Evolutionary conservation across 331 rosid species (phyloP).

Genomic region (Malus hybrid): DNA sequence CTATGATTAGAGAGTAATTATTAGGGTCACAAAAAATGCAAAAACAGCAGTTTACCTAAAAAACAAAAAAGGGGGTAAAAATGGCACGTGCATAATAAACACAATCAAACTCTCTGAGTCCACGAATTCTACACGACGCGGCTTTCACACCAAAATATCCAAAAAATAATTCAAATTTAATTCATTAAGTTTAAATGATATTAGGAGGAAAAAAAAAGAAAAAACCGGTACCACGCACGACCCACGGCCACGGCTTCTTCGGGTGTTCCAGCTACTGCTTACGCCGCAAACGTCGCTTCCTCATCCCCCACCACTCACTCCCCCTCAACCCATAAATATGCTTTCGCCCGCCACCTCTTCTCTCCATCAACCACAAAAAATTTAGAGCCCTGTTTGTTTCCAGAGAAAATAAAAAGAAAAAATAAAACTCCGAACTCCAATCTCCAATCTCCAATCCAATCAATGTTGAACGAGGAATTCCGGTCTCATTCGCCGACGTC

Average conservation of each 20-base stretch:
- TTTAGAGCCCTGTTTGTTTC: not conserved
- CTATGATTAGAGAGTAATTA: not conserved
- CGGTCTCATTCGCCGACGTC: not conserved
- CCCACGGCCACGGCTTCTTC: constrained; percentile 33
- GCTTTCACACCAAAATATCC: not conserved
- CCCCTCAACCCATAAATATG: constrained; percentile 5
- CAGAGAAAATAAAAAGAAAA: not conserved
- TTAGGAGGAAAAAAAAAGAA: not conserved
- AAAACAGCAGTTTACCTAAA: too few species aligned
- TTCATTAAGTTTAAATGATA: too few species aligned
- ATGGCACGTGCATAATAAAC: not conserved
- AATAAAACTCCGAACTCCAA: not conserved
- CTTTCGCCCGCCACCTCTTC: not conserved
- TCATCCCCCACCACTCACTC: not conserved
- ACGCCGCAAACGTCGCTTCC: not conserved
- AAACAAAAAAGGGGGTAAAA: too few species aligned
- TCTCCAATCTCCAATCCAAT: not conserved
- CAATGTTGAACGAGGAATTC: constrained; percentile 6
- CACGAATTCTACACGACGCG: not conserved
- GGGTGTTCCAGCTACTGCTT: constrained; percentile 1
- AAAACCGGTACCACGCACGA: constrained; percentile 19
- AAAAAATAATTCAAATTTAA: not conserved
- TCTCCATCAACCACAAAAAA: not conserved
- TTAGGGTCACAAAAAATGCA: too few species aligned
- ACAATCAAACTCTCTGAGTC: not conserved